Percentiles rank a stretch among this genome's conserved stretches.
These are phyloP conservation scores for Oryza glumipatula DNA, from an alignment of 176 grass and related monocot genomes.

Conservation along the genomic window DNA sequence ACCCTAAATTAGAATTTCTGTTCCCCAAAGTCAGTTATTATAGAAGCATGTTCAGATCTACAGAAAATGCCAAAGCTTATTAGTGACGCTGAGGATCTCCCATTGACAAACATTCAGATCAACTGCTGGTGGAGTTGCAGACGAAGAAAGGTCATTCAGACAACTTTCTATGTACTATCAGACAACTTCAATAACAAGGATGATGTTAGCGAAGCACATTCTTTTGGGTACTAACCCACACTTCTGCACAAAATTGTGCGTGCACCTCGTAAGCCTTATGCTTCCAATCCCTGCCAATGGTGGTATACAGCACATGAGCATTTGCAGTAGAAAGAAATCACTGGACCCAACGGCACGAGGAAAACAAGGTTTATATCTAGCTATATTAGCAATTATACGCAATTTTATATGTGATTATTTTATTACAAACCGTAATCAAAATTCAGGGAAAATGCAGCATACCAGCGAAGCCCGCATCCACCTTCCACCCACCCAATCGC, in stretches of 20 bases:
- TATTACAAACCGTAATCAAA: background rate
- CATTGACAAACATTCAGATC: background rate
- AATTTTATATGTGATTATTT: background rate
- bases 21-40: background rate
- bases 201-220: background rate
- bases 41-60: background rate
- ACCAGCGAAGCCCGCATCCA: conserved; percentile 68
- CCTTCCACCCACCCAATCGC: conserved; percentile 73
- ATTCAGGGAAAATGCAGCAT: conserved; percentile 16
- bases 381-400: background rate
- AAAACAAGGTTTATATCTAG: background rate
- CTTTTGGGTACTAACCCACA: background rate
- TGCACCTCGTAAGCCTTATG: conserved; percentile 32
- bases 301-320: background rate
- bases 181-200: background rate
- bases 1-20: background rate
- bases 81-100: background rate
- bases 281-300: conserved; percentile 40
- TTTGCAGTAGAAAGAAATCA: background rate
- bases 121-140: background rate
- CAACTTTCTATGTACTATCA: background rate
- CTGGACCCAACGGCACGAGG: background rate
- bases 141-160: background rate
- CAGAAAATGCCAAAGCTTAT: background rate
- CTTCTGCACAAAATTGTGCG: background rate